Percentiles rank a stretch among this genome's conserved stretches.
These are phyloP conservation scores for Boletus sp. DNA, from an alignment of 1,284 basidiomycete species.

Conservation along the genomic window DNA sequence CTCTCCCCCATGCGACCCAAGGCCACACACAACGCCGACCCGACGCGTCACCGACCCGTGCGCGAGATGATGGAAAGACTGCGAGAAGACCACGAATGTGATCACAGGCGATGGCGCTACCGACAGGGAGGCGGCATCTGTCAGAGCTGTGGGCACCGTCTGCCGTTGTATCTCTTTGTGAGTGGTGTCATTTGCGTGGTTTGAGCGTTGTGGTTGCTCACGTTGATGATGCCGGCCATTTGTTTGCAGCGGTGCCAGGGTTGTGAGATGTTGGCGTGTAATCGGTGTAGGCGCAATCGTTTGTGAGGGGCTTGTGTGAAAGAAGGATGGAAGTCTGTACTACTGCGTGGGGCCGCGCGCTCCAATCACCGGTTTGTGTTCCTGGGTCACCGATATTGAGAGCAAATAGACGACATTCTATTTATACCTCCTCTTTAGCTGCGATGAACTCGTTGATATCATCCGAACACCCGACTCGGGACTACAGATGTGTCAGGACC, in stretches of 20 bases:
- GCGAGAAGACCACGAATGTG: conserved; percentile 38
- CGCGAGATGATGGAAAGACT: conserved; percentile 33
- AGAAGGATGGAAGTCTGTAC: not conserved
- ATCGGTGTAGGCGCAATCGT: conserved; percentile 5
- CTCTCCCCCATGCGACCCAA: not conserved
- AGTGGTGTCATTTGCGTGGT: conserved; percentile 15
- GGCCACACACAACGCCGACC: not conserved
- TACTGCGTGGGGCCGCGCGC: not conserved
- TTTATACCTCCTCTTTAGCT: too few relatives aligned
- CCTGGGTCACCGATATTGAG: not conserved
- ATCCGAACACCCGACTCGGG: too few relatives aligned
- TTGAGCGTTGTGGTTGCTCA: not conserved
- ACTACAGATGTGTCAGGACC: too few relatives aligned
- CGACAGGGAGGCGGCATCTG: conserved; percentile 31
- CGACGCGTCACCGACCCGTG: conserved; percentile 24
- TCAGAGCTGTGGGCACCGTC: conserved; percentile 31
- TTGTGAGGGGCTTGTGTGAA: not conserved
- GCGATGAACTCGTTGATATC: too few relatives aligned
- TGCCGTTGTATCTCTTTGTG: conserved; percentile 36
- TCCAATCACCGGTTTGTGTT: not conserved
- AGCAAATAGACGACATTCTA: too few relatives aligned
- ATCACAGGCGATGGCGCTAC: conserved; percentile 30
- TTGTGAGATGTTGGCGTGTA: conserved; percentile 27
- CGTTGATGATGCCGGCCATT: not conserved
- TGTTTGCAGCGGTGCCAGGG: conserved; percentile 31